These are phyloP conservation scores for Cryoendolithus antarcticus DNA, from an alignment of 2,329 filamentous ascomycete species.

Conservation along the genomic window DNA sequence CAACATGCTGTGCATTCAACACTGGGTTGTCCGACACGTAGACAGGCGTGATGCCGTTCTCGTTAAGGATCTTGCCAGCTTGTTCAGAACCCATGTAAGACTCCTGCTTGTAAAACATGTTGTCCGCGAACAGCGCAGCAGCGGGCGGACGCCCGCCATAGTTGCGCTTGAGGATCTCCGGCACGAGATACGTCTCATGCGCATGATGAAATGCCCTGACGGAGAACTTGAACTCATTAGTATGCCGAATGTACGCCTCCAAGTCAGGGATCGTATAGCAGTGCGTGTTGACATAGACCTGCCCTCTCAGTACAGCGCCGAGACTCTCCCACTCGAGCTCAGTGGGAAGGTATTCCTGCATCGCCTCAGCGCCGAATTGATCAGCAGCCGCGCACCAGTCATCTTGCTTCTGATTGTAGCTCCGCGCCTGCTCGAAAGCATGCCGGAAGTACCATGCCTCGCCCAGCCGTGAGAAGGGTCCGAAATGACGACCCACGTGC, in stretches of 20 bases:
- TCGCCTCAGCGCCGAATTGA: conserved; percentile 35
- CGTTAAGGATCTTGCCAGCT: conserved; percentile 54
- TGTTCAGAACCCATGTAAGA: conserved; percentile 52
- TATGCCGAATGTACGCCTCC: conserved; percentile 57
- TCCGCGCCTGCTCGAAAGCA: conserved; percentile 51
- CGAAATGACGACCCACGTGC: conserved; percentile 36
- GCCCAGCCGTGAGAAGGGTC: conserved; percentile 50
- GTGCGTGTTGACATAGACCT: conserved; percentile 58
- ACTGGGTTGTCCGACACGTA: conserved; percentile 63
- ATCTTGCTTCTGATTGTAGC: conserved; percentile 47
- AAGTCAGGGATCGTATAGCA: conserved; percentile 60
- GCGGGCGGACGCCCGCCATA: conserved; percentile 28
- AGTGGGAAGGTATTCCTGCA: conserved; percentile 48
- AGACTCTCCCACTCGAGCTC: conserved; percentile 53
- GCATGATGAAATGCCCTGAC: conserved; percentile 59
- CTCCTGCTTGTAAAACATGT: conserved; percentile 62
- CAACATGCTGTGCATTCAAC: conserved; percentile 55
- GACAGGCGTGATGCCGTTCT: conserved; percentile 51
- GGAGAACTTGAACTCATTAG: conserved; percentile 58
- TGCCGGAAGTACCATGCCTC: conserved; percentile 59
- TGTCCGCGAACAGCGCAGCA: conserved; percentile 58
- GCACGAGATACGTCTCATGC: conserved; percentile 53
- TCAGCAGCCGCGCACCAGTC: conserved; percentile 54
- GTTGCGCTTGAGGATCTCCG: conserved; percentile 40
- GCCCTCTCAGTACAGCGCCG: conserved; percentile 50